Evolutionary conservation across 345 rosid genomes (phyloP).

Genomic region (Syzygium aromaticum): DNA sequence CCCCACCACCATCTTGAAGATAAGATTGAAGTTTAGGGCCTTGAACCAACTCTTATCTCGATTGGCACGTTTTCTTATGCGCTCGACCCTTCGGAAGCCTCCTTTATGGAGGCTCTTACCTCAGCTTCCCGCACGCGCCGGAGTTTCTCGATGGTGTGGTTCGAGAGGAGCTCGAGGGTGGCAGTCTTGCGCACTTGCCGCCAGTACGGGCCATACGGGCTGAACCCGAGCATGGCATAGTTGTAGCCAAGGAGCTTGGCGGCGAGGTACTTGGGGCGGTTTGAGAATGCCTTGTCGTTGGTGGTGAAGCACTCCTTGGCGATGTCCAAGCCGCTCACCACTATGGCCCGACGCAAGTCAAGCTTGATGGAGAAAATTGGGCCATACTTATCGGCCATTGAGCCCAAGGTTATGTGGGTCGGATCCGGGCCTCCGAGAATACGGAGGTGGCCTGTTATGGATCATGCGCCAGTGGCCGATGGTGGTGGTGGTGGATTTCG

Average conservation of each 20-base stretch:
- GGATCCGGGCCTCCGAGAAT: slow-evolving; percentile 28
- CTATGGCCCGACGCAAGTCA: slow-evolving; percentile 26
- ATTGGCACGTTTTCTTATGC: slow-evolving; percentile 3
- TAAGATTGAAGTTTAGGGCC: slow-evolving; percentile 10
- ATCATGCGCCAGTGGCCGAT: slow-evolving; percentile 31
- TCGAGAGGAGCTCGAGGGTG: slow-evolving; percentile 48
- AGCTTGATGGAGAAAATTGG: slow-evolving; percentile 37
- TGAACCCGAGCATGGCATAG: slow-evolving; percentile 54
- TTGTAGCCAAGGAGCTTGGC: slow-evolving; percentile 56
- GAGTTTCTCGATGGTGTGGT: slow-evolving; percentile 38
- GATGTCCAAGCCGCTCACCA: slow-evolving; percentile 33
- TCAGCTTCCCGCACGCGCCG: slow-evolving; percentile 26
- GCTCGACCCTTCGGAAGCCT: slow-evolving; percentile 17
- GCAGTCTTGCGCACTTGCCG: slow-evolving; percentile 60
- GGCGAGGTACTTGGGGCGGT: slow-evolving; percentile 43
- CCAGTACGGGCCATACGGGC: slow-evolving; percentile 54
- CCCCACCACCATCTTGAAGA: slow-evolving; percentile 11
- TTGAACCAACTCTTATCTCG: slow-evolving; percentile 27
- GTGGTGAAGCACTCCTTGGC: slow-evolving; percentile 52
- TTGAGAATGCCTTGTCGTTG: slow-evolving; percentile 48
- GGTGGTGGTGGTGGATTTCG: background rate
- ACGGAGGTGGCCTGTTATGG: slow-evolving; percentile 49
- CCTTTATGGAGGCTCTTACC: slow-evolving; percentile 18
- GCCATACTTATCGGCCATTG: slow-evolving; percentile 42
- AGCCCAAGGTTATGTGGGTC: slow-evolving; percentile 25